These are phyloP conservation scores for Anaeromyces robustus DNA, from an alignment of 192 early-diverging fungal genomes.

Conservation along the genomic window DNA sequence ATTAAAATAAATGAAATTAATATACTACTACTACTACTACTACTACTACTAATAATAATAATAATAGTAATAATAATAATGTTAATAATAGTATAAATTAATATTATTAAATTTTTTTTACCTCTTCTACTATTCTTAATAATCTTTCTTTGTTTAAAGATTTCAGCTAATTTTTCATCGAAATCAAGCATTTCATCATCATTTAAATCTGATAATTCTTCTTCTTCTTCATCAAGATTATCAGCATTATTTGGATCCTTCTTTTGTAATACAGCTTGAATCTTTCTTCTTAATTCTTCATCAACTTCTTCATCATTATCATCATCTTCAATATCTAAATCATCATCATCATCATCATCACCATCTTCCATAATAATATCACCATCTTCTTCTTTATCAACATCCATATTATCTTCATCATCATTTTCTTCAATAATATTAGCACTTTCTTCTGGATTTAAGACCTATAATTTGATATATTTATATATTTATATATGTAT, in stretches of 20 bases:
- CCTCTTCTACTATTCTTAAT: slow-evolving; percentile 62
- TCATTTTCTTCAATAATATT: slow-evolving; percentile 19
- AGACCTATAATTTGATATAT: background rate
- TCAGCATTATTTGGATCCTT: slow-evolving; percentile 32
- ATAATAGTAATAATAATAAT: too few relatives aligned
- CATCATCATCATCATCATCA: slow-evolving; percentile 26
- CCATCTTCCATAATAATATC: slow-evolving; percentile 21
- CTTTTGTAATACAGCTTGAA: slow-evolving; percentile 29
- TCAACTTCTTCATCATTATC: slow-evolving; percentile 45
- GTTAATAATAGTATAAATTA: too few relatives aligned
- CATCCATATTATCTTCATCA: slow-evolving; percentile 19
- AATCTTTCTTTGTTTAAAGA: slow-evolving; percentile 71
- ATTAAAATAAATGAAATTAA: too few relatives aligned
- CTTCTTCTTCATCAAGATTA: slow-evolving; percentile 25
- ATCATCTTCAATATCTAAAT: slow-evolving; percentile 23
- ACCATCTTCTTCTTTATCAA: slow-evolving; percentile 20
- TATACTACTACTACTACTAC: too few relatives aligned
- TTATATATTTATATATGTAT: too few relatives aligned
- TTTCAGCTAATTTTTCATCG: slow-evolving; percentile 84
- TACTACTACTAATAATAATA: too few relatives aligned
- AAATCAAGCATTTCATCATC: slow-evolving; percentile 81
- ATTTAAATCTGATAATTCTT: slow-evolving; percentile 18
- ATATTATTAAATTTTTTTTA: slow-evolving; percentile 5
- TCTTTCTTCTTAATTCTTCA: slow-evolving; percentile 58
- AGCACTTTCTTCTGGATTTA: slow-evolving; percentile 1